Base-by-base conservation (phyloP, 163 green algal genomes). In the Smithsoniella earleae region DNA sequence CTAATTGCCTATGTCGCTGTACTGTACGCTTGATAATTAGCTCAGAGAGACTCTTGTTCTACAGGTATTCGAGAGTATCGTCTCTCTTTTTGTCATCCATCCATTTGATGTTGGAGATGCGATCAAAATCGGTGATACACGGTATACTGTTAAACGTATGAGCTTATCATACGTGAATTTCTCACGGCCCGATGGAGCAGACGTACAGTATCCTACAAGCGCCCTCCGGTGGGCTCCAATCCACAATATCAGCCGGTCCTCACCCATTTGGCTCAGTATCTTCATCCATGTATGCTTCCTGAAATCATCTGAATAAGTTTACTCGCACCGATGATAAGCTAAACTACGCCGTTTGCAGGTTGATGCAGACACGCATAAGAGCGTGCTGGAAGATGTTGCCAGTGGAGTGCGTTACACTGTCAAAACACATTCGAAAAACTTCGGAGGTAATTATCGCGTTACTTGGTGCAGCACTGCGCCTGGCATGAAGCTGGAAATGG, bases 11-110 rank as follows among this genome's bases (percentile, higher is more conserved):
- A n/a, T n/a, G n/a, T n/a, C n/a, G n/a, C n/a, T n/a, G n/a, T n/a
- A n/a, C n/a, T n/a, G n/a, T n/a, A n/a, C n/a, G n/a, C n/a, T n/a
- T n/a, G n/a, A n/a, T n/a, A n/a, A n/a, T n/a, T n/a, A n/a, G n/a
- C n/a, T n/a, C n/a, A n/a, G n/a, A n/a, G n/a, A n/a, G n/a, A n/a
- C n/a, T n/a, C n/a, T n/a, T n/a, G n/a, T n/a, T 64, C 25, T 64
- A 27, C 49, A 64, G 49, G 25, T 64, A 27, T 64, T 64, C 33
- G 49, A 64, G 49, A 64, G 33, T 27, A 27, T 27, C 8, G 33
- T 64, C 49, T 64, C 33, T 27, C 49, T 64, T 27, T 64, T 64
- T 27, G 31, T 64, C 49, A 64, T 27, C 25, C 49, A 64, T 27
- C 49, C 49, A 6, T 64, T 64, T 18, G 49, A 64, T 27, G 49